phyloP scores from a whole-genome alignment of 2,329 filamentous ascomycete genomes.

The Tolypocladium inflatum region DNA sequence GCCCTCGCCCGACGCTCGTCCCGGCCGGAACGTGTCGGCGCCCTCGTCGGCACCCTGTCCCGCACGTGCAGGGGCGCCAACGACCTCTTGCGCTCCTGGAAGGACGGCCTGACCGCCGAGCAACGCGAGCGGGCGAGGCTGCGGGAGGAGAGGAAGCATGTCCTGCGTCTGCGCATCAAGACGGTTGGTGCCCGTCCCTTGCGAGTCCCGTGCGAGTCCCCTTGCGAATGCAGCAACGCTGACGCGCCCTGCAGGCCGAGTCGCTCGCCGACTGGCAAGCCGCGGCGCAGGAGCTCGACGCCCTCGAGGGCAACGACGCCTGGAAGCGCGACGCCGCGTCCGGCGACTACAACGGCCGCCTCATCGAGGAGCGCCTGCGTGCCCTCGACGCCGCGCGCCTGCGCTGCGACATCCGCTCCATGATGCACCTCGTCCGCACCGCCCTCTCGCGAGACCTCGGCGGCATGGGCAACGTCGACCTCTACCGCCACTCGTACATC shows the following conservation, averaged over 20 bases:
- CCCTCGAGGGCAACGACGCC: constrained; percentile 66
- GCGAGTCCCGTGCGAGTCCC: no score
- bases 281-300: constrained; percentile 68
- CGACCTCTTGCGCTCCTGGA: constrained; percentile 34
- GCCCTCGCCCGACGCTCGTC: background rate
- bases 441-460: constrained; percentile 72
- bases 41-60: constrained; percentile 14
- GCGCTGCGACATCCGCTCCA: constrained; percentile 61
- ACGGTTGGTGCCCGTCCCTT: constrained; percentile 20
- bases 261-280: constrained; percentile 63
- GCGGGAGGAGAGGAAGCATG: constrained; percentile 50
- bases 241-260: constrained; percentile 42
- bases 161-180: constrained; percentile 55
- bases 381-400: constrained; percentile 67
- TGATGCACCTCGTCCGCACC: constrained; percentile 76
- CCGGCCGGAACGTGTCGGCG: background rate
- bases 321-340: constrained; percentile 63
- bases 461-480: constrained; percentile 71
- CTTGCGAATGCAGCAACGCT: constrained; percentile 35
- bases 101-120: constrained; percentile 41
- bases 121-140: constrained; percentile 37
- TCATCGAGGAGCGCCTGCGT: constrained; percentile 60
- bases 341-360: constrained; percentile 60
- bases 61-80: constrained; percentile 29
- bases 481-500: constrained; percentile 77